A percentile compares a stretch with the other conserved stretches of the same genome.
phyloP scores from a whole-genome alignment of 176 grass and related monocot species.

The Elaeis guineensis region DNA sequence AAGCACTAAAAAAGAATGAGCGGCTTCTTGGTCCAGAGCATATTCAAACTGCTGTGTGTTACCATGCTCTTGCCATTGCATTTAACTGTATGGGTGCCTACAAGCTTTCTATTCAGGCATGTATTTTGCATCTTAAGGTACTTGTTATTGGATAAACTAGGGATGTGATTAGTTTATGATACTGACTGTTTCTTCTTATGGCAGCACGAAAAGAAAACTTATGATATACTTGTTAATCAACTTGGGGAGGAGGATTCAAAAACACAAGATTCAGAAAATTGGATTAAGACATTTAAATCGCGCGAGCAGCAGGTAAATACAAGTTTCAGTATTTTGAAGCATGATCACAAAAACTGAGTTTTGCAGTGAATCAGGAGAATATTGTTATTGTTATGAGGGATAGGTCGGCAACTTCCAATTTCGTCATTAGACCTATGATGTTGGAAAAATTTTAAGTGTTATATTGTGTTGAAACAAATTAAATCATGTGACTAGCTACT shows the following conservation, averaged over 20 bases:
- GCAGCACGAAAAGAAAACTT: conserved; percentile 90
- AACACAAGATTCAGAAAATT: conserved; percentile 86
- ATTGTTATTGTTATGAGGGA: too few species aligned
- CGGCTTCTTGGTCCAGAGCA: conserved; percentile 76
- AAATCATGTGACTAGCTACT: too few species aligned
- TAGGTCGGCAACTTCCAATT: too few species aligned
- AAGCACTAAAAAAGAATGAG: conserved; percentile 85
- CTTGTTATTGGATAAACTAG: background rate
- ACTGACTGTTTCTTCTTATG: conserved; percentile 17
- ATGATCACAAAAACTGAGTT: too few species aligned
- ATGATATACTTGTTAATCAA: conserved; percentile 81
- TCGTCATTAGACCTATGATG: too few species aligned
- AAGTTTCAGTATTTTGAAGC: background rate
- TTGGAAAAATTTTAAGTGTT: too few species aligned
- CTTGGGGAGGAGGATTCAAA: conserved; percentile 79
- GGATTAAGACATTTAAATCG: conserved; percentile 74
- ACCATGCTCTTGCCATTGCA: conserved; percentile 94
- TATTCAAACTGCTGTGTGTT: conserved; percentile 96
- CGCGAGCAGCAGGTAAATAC: conserved; percentile 71
- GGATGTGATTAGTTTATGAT: background rate
- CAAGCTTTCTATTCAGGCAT: conserved; percentile 94
- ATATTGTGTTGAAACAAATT: too few species aligned
- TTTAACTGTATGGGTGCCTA: conserved; percentile 85
- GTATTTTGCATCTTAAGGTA: conserved; percentile 5
- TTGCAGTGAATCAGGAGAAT: too few species aligned